Conservation (phyloP, 139 green algal species). For the Tetradesmus obliquus region DNA sequence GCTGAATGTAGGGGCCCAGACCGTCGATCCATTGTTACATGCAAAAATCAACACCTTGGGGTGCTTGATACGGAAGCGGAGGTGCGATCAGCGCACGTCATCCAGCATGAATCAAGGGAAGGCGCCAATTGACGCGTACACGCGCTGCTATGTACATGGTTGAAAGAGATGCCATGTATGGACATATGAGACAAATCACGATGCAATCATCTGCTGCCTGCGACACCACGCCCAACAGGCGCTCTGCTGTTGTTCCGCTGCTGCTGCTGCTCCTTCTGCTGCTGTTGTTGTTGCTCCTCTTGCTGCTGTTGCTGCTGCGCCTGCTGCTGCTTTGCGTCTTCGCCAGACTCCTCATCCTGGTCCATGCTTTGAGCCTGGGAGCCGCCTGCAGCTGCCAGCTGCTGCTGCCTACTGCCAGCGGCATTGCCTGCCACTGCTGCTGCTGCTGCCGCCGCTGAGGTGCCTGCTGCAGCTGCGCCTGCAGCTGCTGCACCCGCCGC, state of each 20-base stretch:
- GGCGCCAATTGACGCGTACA: background rate
- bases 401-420: background rate
- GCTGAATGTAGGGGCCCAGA: background rate
- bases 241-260: constrained; percentile 24
- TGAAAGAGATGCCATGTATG: background rate
- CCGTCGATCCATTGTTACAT: background rate
- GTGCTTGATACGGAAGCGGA: background rate
- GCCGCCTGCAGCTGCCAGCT: background rate
- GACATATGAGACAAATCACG: background rate
- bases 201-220: background rate
- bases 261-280: constrained; percentile 21
- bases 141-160: background rate
- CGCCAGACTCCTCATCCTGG: constrained; percentile 22
- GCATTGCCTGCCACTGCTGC: background rate
- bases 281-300: constrained; percentile 8
- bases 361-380: constrained; percentile 41
- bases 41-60: too few species aligned
- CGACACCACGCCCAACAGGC: background rate
- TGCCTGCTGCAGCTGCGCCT: constrained; percentile 6
- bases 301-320: background rate
- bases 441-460: background rate
- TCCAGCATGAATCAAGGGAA: background rate
- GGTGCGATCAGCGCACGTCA: background rate
- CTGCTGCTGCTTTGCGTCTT: constrained; percentile 16
- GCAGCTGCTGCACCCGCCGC: constrained; percentile 21